Conservation (phyloP, 495 filamentous ascomycete genomes). For the Cetradonia linearis region DNA sequence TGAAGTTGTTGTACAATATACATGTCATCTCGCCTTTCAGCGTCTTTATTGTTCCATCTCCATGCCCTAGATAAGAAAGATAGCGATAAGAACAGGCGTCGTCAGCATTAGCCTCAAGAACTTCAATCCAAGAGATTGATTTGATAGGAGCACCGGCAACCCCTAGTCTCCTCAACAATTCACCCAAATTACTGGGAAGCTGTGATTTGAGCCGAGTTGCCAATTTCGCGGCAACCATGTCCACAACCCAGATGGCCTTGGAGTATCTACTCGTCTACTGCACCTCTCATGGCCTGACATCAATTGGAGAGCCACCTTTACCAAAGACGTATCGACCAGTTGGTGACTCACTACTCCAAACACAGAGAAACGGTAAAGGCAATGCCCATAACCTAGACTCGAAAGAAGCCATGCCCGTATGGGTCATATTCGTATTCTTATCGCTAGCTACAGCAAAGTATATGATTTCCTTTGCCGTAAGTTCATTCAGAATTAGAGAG, state of each 20-base stretch:
- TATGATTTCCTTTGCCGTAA: constrained; percentile 21
- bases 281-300: constrained; percentile 22
- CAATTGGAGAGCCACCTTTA: constrained; percentile 22
- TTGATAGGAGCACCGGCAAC: background rate
- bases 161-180: background rate
- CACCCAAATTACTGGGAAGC: background rate
- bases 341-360: constrained; percentile 3
- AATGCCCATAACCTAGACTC: background rate
- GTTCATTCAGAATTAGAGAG: too few species aligned
- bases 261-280: constrained; percentile 25
- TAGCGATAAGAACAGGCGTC: background rate
- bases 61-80: background rate
- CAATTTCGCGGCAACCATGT: constrained; percentile 11
- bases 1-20: background rate
- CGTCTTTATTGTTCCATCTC: background rate
- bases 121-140: background rate
- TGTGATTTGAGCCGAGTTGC: background rate
- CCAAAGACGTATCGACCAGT: constrained; percentile 13
- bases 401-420: constrained; percentile 21
- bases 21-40: background rate
- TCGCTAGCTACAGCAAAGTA: constrained; percentile 17
- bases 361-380: background rate
- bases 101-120: background rate
- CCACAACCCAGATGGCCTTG: constrained; percentile 20
- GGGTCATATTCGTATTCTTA: constrained; percentile 23